These are phyloP conservation scores for Vitis hybrid DNA, from an alignment of 177 flowering plant genomes.

Conservation along the genomic window DNA sequence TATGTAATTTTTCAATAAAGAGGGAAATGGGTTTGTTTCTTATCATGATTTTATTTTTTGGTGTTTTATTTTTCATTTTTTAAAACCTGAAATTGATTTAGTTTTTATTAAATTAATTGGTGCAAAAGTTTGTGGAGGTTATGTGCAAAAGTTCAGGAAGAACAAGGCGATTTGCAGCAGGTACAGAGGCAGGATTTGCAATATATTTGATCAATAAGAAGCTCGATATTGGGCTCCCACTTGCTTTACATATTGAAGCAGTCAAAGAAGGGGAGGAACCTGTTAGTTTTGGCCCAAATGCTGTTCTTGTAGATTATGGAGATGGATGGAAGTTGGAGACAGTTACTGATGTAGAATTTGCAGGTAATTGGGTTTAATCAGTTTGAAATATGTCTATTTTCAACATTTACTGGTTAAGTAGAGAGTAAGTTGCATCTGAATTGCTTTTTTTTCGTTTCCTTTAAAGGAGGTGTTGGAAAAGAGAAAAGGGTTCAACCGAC, in stretches of 20 bases:
- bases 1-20: too few species aligned
- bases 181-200: slow-evolving; percentile 77
- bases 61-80: too few species aligned
- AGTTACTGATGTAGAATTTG: slow-evolving; percentile 28
- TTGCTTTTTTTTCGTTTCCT: background rate
- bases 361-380: slow-evolving; percentile 3
- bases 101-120: too few species aligned
- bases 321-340: slow-evolving; percentile 74
- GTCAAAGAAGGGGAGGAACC: slow-evolving; percentile 80
- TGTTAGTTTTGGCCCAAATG: slow-evolving; percentile 64
- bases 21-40: too few species aligned
- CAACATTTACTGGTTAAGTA: background rate
- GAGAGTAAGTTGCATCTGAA: background rate
- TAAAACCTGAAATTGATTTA: too few species aligned
- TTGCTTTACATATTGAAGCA: slow-evolving; percentile 61
- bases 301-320: slow-evolving; percentile 63
- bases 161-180: slow-evolving; percentile 61
- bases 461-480: slow-evolving; percentile 2
- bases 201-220: slow-evolving; percentile 56
- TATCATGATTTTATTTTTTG: too few species aligned
- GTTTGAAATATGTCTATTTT: background rate
- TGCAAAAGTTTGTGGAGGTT: background rate
- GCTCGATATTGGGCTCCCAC: slow-evolving; percentile 28
- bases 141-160: slow-evolving; percentile 44
- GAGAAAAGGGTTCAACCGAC: background rate